Evolutionary conservation across 768 basidiomycete genomes (phyloP), one percentile per base, ranked within the genome.

Genomic region (Nidula microcarpa): DNA sequence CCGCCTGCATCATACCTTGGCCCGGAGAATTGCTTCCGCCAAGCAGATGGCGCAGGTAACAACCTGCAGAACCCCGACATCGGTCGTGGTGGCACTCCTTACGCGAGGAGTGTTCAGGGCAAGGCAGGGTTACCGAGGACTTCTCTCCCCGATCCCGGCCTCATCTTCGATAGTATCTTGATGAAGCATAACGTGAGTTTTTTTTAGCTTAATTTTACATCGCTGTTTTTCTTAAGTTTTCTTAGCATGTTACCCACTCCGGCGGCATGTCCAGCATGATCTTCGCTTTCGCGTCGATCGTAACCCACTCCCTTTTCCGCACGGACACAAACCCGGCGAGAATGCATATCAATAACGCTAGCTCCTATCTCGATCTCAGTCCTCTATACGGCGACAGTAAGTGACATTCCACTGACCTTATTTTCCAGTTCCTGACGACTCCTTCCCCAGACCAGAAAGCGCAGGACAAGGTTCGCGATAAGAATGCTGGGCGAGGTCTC

Each of bases 241-340:
- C 59, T 39, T 57, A 74, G 62, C 71, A 68, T 54, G 55, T 67
- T 43, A 62, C 71, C 16, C 83, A 85, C 60, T 72, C 77, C 2
- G 77, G 75, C 6, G 87, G 86, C 23, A 74, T 83, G 54, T 86
- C 83, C 14, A 79, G 75, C 59, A 59, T 85, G 44, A 79, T 82
- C 58, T 88, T 87, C 58, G 82, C 86, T 2, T 86, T 85, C 56
- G 87, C 86, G 2, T 72, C 82, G 33, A 67, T 87, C 36, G 74
- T 87, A 53, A 85, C 80, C 47, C 86, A 87, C 65, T 76, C 73
- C 5, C 65, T 84, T 8, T 86, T 84, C 73, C 66, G 76, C 35
- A 81, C 82, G 56, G 64, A 60, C 9, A 53, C 60, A 3, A 72
- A 81, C 55, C 68, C 66, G 57, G 70, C 66, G 33, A 70, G 76